Evolutionary conservation across 352 stramenopile genomes (phyloP), one percentile per base, ranked within the genome.

Genomic region (Phytophthora hibernalis): DNA sequence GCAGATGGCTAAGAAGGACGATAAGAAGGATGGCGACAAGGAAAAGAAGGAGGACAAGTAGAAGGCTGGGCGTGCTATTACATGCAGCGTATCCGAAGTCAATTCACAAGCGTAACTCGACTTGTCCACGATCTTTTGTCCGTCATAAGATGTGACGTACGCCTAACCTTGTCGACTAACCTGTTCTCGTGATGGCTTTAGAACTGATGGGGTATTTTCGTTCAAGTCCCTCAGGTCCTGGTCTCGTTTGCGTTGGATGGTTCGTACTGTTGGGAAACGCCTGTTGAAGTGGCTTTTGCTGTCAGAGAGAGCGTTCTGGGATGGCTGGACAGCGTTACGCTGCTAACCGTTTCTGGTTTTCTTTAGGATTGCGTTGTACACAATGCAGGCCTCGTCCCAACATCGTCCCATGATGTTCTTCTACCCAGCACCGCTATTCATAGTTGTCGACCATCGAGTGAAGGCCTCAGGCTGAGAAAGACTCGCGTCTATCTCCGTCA

Each of bases 41-140:
- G 77, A 92, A 62, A 92, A 95, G 77, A 92, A 96, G 57, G 87
- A 96, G 5, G 82, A 92, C 70, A 90, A 92, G 79, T 91, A 87
- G 76, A 68, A 58, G 43, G 33, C 44, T 47, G 35, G 15, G 44
- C 26, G 47, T 18, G 21, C 49, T 40, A 44, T 68, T 51, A 20
- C 35, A 48, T 54, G 48, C 47, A 13, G 21, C 60, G 60, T 22
- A 61, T 26, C 45, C 8, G 15, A 45, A 61, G 53, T 74, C 60
- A 70, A 64, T 65, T 62, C 43, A 65, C 31, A 43, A 59, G 30
- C 42, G 54, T 63, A 66, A 66, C 43, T 54, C 53, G 52, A 69
- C 47, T 56, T 61, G 65, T 68, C n/a, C 30, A 60, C 3, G 30
- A 51, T 51, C 38, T 62, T 53, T 54, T 33, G n/a, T 52, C 16